Evolutionary conservation across 148 eudicot genomes (phyloP).

Genomic region (Camellia lanceoleosa): DNA sequence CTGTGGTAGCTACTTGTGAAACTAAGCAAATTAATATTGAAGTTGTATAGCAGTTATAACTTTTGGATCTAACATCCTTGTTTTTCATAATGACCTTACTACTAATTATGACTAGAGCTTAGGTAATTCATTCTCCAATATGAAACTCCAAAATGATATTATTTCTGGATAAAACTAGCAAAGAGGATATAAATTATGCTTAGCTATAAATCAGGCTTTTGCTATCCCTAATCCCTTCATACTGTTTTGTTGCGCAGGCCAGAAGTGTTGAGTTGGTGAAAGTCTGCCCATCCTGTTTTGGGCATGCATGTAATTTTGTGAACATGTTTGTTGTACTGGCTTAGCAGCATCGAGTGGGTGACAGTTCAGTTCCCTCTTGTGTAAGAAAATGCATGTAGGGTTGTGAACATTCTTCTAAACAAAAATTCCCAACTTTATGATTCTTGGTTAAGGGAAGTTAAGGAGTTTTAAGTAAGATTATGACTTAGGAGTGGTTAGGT

Average conservation of each 20-base stretch:
- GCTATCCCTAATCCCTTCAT: background rate
- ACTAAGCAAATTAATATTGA: no score
- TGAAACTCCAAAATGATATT: no score
- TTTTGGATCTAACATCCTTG: no score
- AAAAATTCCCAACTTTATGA: no score
- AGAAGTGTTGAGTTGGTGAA: background rate
- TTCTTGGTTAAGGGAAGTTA: background rate
- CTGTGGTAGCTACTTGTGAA: no score
- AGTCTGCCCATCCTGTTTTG: background rate
- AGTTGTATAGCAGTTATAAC: no score
- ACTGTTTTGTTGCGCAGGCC: background rate
- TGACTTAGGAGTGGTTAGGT: background rate
- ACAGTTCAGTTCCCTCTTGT: background rate
- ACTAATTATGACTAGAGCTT: no score
- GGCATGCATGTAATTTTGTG: background rate
- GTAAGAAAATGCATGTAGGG: no score
- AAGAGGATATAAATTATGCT: background rate
- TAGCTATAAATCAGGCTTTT: background rate
- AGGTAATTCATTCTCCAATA: no score
- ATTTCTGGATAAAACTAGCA: no score
- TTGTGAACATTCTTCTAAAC: no score
- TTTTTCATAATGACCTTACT: no score
- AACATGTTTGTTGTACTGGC: background rate
- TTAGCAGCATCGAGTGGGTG: background rate
- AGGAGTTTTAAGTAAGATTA: background rate